Conservation (phyloP, 805 yeast genomes). For the Metschnikowia lunata region DNA sequence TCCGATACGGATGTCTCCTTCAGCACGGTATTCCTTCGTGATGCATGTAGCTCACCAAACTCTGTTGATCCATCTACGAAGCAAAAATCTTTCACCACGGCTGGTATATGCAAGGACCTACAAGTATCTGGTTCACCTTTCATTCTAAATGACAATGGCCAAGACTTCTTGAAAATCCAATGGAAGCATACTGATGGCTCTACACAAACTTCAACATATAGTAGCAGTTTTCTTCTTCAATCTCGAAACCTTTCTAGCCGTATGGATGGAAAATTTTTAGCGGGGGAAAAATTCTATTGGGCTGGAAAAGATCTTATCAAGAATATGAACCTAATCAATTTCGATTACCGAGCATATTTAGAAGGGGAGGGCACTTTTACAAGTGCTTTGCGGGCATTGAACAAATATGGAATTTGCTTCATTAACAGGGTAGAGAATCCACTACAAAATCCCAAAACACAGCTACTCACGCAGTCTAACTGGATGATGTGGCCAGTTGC, state of each 20-base stretch:
- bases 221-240: constrained; percentile 43
- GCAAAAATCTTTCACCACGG: constrained; percentile 66
- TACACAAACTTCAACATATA: constrained; percentile 32
- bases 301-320: constrained; percentile 24
- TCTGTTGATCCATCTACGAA: constrained; percentile 53
- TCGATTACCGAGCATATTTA: constrained; percentile 39
- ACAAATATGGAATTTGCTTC: constrained; percentile 53
- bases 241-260: constrained; percentile 33
- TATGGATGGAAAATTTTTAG: constrained; percentile 35
- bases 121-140: constrained; percentile 34
- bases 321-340: constrained; percentile 17
- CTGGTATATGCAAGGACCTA: constrained; percentile 35
- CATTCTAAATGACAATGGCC: constrained; percentile 19
- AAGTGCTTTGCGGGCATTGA: constrained; percentile 42
- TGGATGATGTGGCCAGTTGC: constrained; percentile 38
- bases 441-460: constrained; percentile 21
- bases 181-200: constrained; percentile 31
- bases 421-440: constrained; percentile 51
- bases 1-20: constrained; percentile 25
- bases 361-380: constrained; percentile 28
- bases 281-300: constrained; percentile 39
- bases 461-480: constrained; percentile 37
- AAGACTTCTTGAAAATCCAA: constrained; percentile 34
- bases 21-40: constrained; percentile 58
- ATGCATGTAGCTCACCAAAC: constrained; percentile 46